Evolutionary conservation across 1,284 basidiomycete species (phyloP), one percentile per base, ranked within the genome.

Genomic region (Dichomitus squalens): DNA sequence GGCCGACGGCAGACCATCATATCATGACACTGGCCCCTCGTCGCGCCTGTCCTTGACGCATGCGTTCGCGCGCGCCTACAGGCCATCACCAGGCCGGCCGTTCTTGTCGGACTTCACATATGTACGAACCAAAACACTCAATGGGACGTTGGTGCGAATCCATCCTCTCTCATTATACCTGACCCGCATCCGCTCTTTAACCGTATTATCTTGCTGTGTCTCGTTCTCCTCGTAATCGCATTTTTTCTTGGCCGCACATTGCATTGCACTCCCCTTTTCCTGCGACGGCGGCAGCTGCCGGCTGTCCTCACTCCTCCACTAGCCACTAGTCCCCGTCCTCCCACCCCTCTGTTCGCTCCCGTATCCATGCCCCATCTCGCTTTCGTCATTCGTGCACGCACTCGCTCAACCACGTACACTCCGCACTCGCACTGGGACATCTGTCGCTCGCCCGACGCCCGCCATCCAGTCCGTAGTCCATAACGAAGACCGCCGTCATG

Each of bases 1-100:
- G n/a, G 52, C 27, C 51, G 61, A 50, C 53, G 66, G 31, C 63
- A 64, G 57, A 62, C 62, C 33, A 44, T 66, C 36, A 61, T 65
- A 39, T 65, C 66, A 59, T 68, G 60, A 67, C 50, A 21, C 39
- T 29, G 18, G 9, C 9, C 44, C 8, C 44, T 4, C 44, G 2
- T 7, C 49, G 36, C 29, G 38, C 18, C 23, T 40, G 11, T 35
- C 47, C 12, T 33, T 21, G 12, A 36, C 23, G 8, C 25, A 29
- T 38, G 20, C 35, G 48, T 23, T 14, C 43, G n/a, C 41, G 29
- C 29, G 29, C 5, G 11, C 11, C 11, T 31, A n/a, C n/a, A n/a
- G n/a, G n/a, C n/a, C n/a, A n/a, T n/a, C n/a, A n/a, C n/a, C n/a
- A n/a, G n/a, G n/a, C n/a, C n/a, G n/a, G n/a, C 11, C 29, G 5